phyloP scores from a whole-genome alignment of 139 green algal genomes.

The Choricystis sp. region DNA sequence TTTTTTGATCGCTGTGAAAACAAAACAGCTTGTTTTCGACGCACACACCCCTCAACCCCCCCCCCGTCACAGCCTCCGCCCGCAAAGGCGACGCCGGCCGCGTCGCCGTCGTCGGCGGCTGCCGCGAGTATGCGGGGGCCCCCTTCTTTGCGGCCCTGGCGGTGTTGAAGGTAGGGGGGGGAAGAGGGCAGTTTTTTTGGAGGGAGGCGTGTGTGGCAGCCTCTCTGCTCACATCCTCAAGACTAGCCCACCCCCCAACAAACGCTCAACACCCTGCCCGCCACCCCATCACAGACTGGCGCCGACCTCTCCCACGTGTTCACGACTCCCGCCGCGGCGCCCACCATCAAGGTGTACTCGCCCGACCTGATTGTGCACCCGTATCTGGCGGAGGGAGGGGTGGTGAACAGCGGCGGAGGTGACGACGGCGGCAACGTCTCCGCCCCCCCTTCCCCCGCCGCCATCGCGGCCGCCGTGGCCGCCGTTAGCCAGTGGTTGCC shows the following conservation, averaged over 20 bases:
- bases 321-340: constrained; percentile 53
- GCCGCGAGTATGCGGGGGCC: constrained; percentile 84
- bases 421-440: no score
- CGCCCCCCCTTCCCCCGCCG: no score
- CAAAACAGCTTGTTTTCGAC: no score
- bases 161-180: constrained; percentile 36
- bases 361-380: constrained; percentile 93
- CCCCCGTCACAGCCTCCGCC: background rate
- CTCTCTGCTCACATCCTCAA: background rate
- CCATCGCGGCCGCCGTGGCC: constrained; percentile 2
- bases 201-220: no score
- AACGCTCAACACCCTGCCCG: background rate
- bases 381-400: constrained; percentile 37
- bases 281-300: constrained; percentile 31
- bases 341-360: constrained; percentile 84
- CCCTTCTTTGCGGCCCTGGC: constrained; percentile 85
- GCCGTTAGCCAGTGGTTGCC: constrained; percentile 39
- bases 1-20: no score
- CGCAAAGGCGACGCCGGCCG: constrained; percentile 77
- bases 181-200: background rate
- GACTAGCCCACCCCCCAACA: background rate
- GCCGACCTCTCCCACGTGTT: constrained; percentile 87
- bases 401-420: background rate
- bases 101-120: constrained; percentile 83
- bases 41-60: no score